Base-by-base conservation (phyloP, 2,329 filamentous ascomycete genomes). In the Diaporthe sp. region DNA sequence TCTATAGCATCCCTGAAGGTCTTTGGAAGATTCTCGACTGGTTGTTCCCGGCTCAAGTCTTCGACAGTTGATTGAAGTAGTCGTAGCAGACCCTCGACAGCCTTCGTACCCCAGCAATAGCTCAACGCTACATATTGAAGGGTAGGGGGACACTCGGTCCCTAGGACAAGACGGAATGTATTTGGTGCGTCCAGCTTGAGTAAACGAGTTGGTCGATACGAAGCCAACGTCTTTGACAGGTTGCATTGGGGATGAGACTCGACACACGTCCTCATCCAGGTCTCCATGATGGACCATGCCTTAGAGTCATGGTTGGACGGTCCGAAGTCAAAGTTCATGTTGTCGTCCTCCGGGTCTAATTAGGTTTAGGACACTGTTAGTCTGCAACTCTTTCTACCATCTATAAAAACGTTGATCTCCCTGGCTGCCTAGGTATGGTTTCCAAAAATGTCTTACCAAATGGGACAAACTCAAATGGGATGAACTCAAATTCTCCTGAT, bases 1-100 rank as follows among this genome's bases (percentile, higher is more conserved):
- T 67, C 61, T 46, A 34, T 46, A 31, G 61, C 42, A n/a, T 67
- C 61, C 17, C 42, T 42, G 34, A 67, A 67, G 25, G 42, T 67
- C 42, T 67, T 42, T 31, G 61, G 39, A 34, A 49, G 42, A 31
- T 42, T 31, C 2, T 13, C 12, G 61, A 49, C 49, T 25, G 61
- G n/a, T 49, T 31, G n/a, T 22, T 49, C n/a, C 61, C 17, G 39
- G n/a, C 25, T 31, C 31, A 67, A 49, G 61, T 25, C 42, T 67
- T 28, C 42, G 39, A 49, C 19, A 17, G 61, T 67, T 46, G 25
- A 42, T 17, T 17, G 25, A 12, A 67, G 61, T 22, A 67, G 61
- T 17, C 61, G 61, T 25, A 53, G 22, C n/a, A 53, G 49, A 25
- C 3, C 2, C 3, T 53, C 49, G 31, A 67, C 25, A 25, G 42